Conservation (phyloP, 352 stramenopile species). For the Phytophthora lateralis region DNA sequence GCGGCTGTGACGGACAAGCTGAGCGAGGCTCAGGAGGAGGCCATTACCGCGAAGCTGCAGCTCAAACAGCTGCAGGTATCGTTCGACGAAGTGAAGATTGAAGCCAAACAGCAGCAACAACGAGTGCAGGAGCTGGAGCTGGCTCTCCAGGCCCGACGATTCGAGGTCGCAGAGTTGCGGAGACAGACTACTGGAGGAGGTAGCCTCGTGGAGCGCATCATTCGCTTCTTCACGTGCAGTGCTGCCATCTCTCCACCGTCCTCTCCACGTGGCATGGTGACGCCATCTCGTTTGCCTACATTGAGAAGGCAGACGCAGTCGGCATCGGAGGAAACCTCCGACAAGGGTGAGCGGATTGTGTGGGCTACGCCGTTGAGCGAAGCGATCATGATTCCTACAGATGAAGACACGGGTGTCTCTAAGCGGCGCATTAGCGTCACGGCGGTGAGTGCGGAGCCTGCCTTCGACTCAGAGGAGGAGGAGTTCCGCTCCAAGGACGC, state of each 20-base stretch:
- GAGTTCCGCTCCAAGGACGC: constrained; percentile 62
- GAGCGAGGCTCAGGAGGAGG: constrained; percentile 48
- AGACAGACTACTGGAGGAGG: constrained; percentile 32
- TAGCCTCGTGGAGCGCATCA: constrained; percentile 67
- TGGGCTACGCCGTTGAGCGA: constrained; percentile 42
- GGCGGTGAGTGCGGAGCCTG: constrained; percentile 31
- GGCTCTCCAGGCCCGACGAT: constrained; percentile 54
- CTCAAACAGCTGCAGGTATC: constrained; percentile 61
- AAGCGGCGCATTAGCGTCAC: constrained; percentile 42
- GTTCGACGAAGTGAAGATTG: constrained; percentile 53
- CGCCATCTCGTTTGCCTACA: constrained; percentile 31
- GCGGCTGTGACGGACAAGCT: constrained; percentile 48
- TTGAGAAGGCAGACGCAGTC: constrained; percentile 39
- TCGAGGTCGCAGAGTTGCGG: constrained; percentile 57
- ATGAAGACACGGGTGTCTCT: constrained; percentile 28
- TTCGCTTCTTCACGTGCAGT: constrained; percentile 90
- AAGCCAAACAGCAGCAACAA: constrained; percentile 64
- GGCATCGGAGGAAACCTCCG: constrained; percentile 35
- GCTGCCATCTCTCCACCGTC: constrained; percentile 48
- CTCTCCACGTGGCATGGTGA: constrained; percentile 45
- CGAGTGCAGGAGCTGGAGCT: constrained; percentile 65
- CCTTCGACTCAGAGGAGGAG: constrained; percentile 50
- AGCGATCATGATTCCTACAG: constrained; percentile 37
- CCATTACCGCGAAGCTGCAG: constrained; percentile 49
- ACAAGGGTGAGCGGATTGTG: constrained; percentile 37